Percentiles rank a stretch among this genome's conserved stretches.
Evolutionary conservation across 345 rosid species (phyloP).

Genomic region (Cardamine chenopodiifolia): DNA sequence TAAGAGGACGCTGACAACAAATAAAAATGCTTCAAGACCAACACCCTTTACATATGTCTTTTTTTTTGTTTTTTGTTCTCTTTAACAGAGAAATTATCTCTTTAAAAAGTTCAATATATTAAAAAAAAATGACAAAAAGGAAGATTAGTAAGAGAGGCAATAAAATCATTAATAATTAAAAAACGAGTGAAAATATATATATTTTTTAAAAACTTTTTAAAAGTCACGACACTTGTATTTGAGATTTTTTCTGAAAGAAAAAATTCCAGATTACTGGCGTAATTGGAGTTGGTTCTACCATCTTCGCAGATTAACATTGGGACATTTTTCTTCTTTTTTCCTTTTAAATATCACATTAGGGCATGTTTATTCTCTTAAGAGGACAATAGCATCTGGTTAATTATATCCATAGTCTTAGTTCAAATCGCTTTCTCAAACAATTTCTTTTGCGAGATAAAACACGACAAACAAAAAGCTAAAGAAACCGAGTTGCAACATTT

Average conservation of each 20-base stretch:
- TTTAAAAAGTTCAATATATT: too few species aligned
- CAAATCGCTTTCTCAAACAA: slow-evolving; percentile 5
- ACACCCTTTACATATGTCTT: not conserved
- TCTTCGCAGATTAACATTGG: not conserved
- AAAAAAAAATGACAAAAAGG: too few species aligned
- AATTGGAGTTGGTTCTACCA: not conserved
- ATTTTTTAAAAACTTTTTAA: too few species aligned
- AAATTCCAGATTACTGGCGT: not conserved
- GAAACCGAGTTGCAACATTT: slow-evolving; percentile 27
- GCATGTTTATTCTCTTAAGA: not conserved
- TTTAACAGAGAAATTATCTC: not conserved
- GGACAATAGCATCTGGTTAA: not conserved
- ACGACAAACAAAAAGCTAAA: slow-evolving; percentile 19
- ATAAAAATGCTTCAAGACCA: slow-evolving; percentile 2
- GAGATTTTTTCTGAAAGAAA: not conserved
- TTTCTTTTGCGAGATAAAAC: not conserved
- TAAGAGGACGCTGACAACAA: not conserved
- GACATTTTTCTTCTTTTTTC: too few species aligned
- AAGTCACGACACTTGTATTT: not conserved
- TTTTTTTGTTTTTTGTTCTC: not conserved
- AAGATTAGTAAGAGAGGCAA: too few species aligned
- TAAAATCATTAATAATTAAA: too few species aligned
- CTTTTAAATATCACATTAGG: not conserved
- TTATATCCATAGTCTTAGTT: slow-evolving; percentile 1
- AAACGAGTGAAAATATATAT: not conserved